Percentiles rank a stretch among this genome's conserved stretches.
Evolutionary conservation across 139 green algal genomes (phyloP).

Genomic region (Asterochloris erici): DNA sequence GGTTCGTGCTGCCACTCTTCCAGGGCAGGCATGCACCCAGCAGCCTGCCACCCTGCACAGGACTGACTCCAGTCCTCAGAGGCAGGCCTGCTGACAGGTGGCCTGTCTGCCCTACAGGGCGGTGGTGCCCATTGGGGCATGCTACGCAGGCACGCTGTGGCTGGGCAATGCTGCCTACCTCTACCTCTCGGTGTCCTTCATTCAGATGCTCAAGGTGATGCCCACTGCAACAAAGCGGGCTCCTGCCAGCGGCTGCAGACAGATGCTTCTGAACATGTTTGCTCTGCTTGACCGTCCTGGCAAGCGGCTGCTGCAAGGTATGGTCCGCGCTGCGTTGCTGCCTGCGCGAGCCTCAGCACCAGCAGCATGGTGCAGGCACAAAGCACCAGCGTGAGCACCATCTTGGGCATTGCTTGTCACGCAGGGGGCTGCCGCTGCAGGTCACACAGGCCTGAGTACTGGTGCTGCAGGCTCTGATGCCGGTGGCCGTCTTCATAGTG

Average conservation of each 20-base stretch:
- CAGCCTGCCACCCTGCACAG: too few relatives aligned
- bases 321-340: background rate
- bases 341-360: too few relatives aligned
- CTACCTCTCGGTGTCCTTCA: constrained; percentile 96
- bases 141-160: constrained; percentile 93
- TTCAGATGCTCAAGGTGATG: constrained; percentile 96
- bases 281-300: constrained; percentile 26
- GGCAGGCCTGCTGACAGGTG: background rate
- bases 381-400: too few relatives aligned
- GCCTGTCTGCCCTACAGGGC: background rate
- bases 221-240: constrained; percentile 33
- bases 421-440: too few relatives aligned
- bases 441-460: background rate
- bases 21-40: too few relatives aligned
- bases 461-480: constrained; percentile 29
- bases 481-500: constrained; percentile 46
- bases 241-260: background rate
- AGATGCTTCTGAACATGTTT: background rate
- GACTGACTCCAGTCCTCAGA: too few relatives aligned
- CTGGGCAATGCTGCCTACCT: constrained; percentile 96
- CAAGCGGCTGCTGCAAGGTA: background rate
- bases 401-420: too few relatives aligned
- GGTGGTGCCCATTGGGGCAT: constrained; percentile 86
- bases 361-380: too few relatives aligned
- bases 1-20: background rate